A percentile compares a stretch with the other conserved stretches of the same genome.
phyloP scores from a whole-genome alignment of 306 rosid species.

The Rosa lucieae region DNA sequence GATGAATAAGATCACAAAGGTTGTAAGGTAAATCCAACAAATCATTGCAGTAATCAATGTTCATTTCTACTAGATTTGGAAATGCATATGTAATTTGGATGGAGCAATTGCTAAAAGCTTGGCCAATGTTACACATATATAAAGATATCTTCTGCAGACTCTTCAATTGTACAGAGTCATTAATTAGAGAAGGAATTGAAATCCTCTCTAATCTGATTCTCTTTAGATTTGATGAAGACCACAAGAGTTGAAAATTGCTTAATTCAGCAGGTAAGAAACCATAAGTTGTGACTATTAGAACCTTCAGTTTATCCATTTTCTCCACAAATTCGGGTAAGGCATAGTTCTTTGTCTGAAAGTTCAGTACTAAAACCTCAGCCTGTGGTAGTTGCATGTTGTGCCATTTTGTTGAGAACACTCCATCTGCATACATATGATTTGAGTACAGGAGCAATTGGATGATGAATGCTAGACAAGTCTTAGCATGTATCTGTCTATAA shows the following conservation, averaged over 20 bases:
- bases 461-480: too few relatives aligned
- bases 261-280: conserved; percentile 42
- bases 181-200: conserved; percentile 34
- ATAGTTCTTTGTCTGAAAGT: conserved; percentile 41
- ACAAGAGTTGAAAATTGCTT: conserved; percentile 37
- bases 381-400: conserved; percentile 39
- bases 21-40: too few relatives aligned
- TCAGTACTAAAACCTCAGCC: conserved; percentile 59
- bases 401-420: conserved; percentile 45
- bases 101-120: conserved; percentile 36
- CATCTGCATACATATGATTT: conserved; percentile 48
- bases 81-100: conserved; percentile 29
- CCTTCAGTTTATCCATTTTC: conserved; percentile 42
- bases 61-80: conserved; percentile 44
- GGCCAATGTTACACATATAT: conserved; percentile 53
- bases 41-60: too few relatives aligned
- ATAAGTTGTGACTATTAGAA: conserved; percentile 27
- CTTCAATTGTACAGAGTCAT: conserved; percentile 25
- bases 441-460: not conserved
- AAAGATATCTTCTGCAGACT: conserved; percentile 53
- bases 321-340: conserved; percentile 51
- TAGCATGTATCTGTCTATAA: too few relatives aligned
- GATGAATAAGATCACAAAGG: too few relatives aligned
- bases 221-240: conserved; percentile 26
- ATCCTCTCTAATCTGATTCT: conserved; percentile 55